Base-by-base conservation (phyloP, 2,329 filamentous ascomycete genomes). In the Xylariaceae sp. region DNA sequence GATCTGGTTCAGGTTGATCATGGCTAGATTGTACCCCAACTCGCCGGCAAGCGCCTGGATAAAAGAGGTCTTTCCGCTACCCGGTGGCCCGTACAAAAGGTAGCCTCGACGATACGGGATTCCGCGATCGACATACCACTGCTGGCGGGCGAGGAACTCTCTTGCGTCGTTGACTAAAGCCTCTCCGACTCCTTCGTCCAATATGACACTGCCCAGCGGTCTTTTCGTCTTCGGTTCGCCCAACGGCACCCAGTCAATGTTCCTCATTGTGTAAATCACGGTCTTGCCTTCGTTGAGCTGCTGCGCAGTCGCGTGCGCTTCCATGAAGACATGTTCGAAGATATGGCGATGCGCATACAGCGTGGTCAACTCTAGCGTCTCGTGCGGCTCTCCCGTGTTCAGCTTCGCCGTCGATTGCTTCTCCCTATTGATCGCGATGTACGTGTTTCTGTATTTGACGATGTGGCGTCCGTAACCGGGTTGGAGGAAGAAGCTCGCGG, bases 21-120 rank as follows among this genome's bases (percentile, higher is more conserved):
- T 91, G 45, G 91, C 90, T 59, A 96, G 94, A 60, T 89, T 89
- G 67, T 92, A 96, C 66, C 96, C 89, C 49, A 96, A 71, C 63
- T 94, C 85, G n/a, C 90, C 92, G 1, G 94, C 94, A 39, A 99
- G 73, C 0, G 94, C 91, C 68, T 96, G 90, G 55, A 99, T 96
- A 60, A 99, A 97, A 0, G 90, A 95, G 53, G 87, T 96, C 74
- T 95, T 97, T 33, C 90, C 95, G 39, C 87, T 95, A 0, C 91
- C 91, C 0, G 91, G 91, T 4, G 91, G 90, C 0, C 91, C 91
- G 62, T 94, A 90, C 0, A 96, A 78, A 7, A 96, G 77, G 64
- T 96, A 96, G 1, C 91, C 92, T 49, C 91, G 77, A 15, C 91
- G 82, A 63, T 96, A 96, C 0, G 92, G 92, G 56, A 96, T 95